These are phyloP conservation scores for Candida caryicola DNA, from an alignment of 805 yeast genomes.

Conservation along the genomic window DNA sequence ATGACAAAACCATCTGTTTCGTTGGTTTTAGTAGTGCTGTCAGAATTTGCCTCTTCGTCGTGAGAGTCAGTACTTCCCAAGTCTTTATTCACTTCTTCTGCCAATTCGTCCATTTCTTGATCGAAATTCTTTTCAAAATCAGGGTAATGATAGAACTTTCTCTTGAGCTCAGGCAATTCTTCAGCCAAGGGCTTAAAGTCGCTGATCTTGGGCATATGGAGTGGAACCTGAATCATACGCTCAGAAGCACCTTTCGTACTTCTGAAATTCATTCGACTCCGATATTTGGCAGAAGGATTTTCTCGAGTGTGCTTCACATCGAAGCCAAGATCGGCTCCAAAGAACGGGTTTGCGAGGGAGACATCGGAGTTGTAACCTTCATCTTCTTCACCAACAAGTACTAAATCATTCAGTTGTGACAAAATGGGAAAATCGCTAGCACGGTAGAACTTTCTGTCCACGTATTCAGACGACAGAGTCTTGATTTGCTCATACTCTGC, in stretches of 20 bases:
- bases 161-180: constrained; percentile 27
- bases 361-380: constrained; percentile 46
- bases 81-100: constrained; percentile 10
- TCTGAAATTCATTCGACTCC: constrained; percentile 1
- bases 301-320: constrained; percentile 29
- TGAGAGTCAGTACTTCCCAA: constrained; percentile 5
- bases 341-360: constrained; percentile 52
- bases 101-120: constrained; percentile 13
- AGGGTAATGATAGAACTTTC: constrained; percentile 32
- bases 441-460: constrained; percentile 18
- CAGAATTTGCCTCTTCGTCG: constrained; percentile 8
- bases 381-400: constrained; percentile 13
- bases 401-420: constrained; percentile 14
- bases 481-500: constrained; percentile 21
- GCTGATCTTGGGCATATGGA: constrained; percentile 38
- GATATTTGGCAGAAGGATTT: not conserved
- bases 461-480: constrained; percentile 7
- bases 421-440: constrained; percentile 37
- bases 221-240: constrained; percentile 46
- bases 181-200: constrained; percentile 29
- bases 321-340: constrained; percentile 50
- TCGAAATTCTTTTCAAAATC: constrained; percentile 14
- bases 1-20: constrained; percentile 20
- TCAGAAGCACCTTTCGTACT: not conserved
- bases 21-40: constrained; percentile 5